Conservation (phyloP, 345 rosid genomes). For the Boechera stricta region DNA sequence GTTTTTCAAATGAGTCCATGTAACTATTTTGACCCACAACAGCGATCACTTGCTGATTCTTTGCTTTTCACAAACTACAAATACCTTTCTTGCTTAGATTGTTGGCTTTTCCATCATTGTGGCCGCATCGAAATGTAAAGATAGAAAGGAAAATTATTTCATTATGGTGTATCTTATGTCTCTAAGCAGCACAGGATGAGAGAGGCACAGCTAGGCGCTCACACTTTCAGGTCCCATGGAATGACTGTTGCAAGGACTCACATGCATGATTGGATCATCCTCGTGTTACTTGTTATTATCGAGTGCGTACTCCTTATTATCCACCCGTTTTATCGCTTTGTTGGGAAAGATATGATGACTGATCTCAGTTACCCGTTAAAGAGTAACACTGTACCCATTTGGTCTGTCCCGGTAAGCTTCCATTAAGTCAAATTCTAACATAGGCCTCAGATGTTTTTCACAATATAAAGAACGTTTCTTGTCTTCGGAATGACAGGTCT, state of each 20-base stretch:
- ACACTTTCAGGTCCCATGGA: slow-evolving; percentile 73
- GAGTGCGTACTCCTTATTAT: slow-evolving; percentile 51
- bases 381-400: slow-evolving; percentile 74
- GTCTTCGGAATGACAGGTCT: slow-evolving; percentile 52
- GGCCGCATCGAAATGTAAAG: not conserved
- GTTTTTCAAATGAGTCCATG: slow-evolving; percentile 3
- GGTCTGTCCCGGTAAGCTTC: slow-evolving; percentile 77
- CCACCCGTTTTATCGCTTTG: slow-evolving; percentile 85
- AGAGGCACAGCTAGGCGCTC: slow-evolving; percentile 58
- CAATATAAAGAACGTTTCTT: slow-evolving; percentile 1
- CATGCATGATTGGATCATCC: slow-evolving; percentile 82
- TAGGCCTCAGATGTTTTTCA: not conserved
- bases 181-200: slow-evolving; percentile 54
- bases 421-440: not conserved
- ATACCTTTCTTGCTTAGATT: slow-evolving; percentile 18
- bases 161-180: slow-evolving; percentile 11
- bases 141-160: not conserved
- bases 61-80: slow-evolving; percentile 16
- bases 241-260: slow-evolving; percentile 57
- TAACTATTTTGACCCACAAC: slow-evolving; percentile 7
- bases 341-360: slow-evolving; percentile 92
- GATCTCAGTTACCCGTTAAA: slow-evolving; percentile 83
- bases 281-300: slow-evolving; percentile 61
- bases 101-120: slow-evolving; percentile 16
- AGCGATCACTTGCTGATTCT: not conserved